Base-by-base conservation (phyloP, 768 basidiomycete genomes). In the Coprinopsis strossmayeri region DNA sequence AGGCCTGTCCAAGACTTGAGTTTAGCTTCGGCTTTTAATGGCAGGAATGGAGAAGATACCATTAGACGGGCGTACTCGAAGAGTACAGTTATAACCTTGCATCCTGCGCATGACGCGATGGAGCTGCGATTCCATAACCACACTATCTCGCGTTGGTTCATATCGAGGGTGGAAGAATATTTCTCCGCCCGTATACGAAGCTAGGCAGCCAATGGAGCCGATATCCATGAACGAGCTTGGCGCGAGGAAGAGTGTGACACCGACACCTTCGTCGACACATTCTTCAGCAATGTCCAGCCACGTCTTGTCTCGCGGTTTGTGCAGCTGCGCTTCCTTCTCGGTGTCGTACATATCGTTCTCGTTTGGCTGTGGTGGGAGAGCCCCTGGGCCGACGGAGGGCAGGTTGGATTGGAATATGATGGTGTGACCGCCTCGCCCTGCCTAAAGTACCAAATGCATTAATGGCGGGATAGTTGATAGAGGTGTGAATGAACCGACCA, bases 91-190 rank as follows among this genome's bases (percentile, higher is more conserved):
- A 61, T 86, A 97, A 0, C 71, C 91, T 7, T 84, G 84, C 55
- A 77, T 82, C 21, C 91, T 74, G 2, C 71, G 68, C 25, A 91
- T 59, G 5, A 94, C 60, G 17, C 89, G 74, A 47, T 72, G 72
- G 18, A 98, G 59, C 57, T 97, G 89, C n/a, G 84, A 84, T n/a
- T 74, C 66, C 11, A 99, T 58, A 3, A 79, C 68, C 5, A 69
- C 57, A 5, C 73, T 73, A 61, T 96, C 92, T 42, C 86, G 76
- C 5, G 65, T 62, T 2, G 79, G 74, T 45, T 84, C 76, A 62
- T 91, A 99, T n/a, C 89, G 78, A 7, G 95, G 96, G 59, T 94
- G 87, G 69, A 85, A 95, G 66, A 87, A 94, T 1, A 95, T 58
- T 49, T 93, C 91, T 17, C 96, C 96, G 12, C 96, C 96, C 5